Percentiles rank a stretch among this genome's conserved stretches.
phyloP scores from a whole-genome alignment of 257 asterid species.

The Primulina tabacum region DNA sequence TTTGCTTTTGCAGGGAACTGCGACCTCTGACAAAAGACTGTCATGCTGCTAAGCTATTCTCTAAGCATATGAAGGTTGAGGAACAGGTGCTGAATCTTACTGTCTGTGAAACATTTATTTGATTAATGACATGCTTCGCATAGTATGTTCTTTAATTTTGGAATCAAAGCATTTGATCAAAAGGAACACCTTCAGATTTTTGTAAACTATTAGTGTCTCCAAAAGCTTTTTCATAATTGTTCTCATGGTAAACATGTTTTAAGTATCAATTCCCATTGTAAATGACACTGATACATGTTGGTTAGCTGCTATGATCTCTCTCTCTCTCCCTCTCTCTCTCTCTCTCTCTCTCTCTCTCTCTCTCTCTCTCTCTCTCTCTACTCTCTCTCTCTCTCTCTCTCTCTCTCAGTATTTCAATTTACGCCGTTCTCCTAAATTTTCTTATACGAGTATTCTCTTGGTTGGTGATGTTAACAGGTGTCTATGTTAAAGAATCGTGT shows the following conservation, averaged over 20 bases:
- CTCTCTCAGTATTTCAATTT: background rate
- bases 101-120: slow-evolving; percentile 6
- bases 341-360: background rate
- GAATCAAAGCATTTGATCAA: no score
- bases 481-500: slow-evolving; percentile 65
- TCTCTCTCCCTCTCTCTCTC: background rate
- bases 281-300: background rate
- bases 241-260: no score
- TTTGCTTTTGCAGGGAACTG: slow-evolving; percentile 60
- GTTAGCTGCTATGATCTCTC: background rate
- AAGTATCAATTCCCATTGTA: no score
- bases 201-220: no score
- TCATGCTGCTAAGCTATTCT: slow-evolving; percentile 88
- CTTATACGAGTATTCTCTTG: slow-evolving; percentile 19
- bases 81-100: slow-evolving; percentile 70
- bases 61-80: slow-evolving; percentile 96
- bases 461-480: slow-evolving; percentile 47
- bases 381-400: background rate
- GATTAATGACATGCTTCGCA: background rate
- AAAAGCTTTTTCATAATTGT: no score
- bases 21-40: slow-evolving; percentile 76
- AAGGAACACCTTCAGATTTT: no score
- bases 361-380: background rate
- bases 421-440: background rate
- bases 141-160: no score